Evolutionary conservation across 2,329 filamentous ascomycete species (phyloP), one percentile per base, ranked within the genome.

Genomic region (Biscogniauxia sp.): DNA sequence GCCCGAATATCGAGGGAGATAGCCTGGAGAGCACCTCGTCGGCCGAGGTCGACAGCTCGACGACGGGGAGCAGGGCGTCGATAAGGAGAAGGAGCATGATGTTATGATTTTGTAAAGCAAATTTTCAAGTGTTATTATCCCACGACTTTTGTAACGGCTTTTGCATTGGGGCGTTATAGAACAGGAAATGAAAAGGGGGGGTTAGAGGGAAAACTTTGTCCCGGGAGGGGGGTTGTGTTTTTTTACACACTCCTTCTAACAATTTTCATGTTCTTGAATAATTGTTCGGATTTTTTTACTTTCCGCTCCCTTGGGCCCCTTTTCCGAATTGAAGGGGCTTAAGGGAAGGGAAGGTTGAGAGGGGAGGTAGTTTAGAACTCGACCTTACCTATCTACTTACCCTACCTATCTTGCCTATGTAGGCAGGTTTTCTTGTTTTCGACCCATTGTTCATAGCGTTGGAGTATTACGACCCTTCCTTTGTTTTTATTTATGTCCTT

Each of bases 11-110:
- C 5, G 69, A 73, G 20, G 76, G 75, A 19, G 74, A 76, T 52
- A 76, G 74, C 55, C 63, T 70, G 37, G 63, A 60, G 54, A 70
- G 68, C 58, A 56, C 64, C 7, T 71, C 66, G 2, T 69, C 72
- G 1, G 69, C 56, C 8, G 72, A 71, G 20, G 64, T 62, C 9
- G 69, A 70, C 25, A 72, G 58, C 17, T 53, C 62, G 1, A 51
- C 65, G 3, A 61, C 64, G 13, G 67, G 68, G 41, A 75, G 77
- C 56, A 70, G 72, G 28, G 57, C 69, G 59, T 76, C 69, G 37
- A 77, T 78, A 60, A 76, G 84, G 68, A 76, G 84, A 65, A 77
- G 83, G 67, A 86, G 83, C 70, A 86, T 85, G 82, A 85, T 87
- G 83, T 72, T 86, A 73, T 85, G 32, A 15, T 53, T 37, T 20